Evolutionary conservation across 345 rosid species (phyloP).

Genomic region (Alliaria petiolata): DNA sequence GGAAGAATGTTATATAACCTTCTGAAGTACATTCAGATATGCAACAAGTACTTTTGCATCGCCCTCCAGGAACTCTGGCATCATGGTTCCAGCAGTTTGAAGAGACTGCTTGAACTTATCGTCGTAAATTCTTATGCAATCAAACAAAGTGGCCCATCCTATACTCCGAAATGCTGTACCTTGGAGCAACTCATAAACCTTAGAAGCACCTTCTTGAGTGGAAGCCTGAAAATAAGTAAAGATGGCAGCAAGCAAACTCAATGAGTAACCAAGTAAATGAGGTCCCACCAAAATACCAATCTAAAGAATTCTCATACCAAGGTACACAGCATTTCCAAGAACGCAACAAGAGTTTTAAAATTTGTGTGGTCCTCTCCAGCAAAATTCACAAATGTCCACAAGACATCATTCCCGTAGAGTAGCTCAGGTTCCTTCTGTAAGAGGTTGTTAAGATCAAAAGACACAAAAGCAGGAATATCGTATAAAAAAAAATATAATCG

Average conservation of each 20-base stretch:
- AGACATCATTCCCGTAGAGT: conserved; percentile 83
- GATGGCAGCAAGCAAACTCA: conserved; percentile 13
- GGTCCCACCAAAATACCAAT: background rate
- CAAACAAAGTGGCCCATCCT: conserved; percentile 94
- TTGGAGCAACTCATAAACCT: conserved; percentile 83
- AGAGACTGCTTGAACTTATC: conserved; percentile 90
- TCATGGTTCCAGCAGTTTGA: conserved; percentile 79
- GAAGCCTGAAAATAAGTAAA: conserved; percentile 61
- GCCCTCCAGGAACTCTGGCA: conserved; percentile 91
- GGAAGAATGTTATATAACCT: conserved; percentile 47
- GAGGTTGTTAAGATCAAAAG: conserved; percentile 12
- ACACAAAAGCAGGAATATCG: background rate
- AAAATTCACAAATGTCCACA: conserved; percentile 97
- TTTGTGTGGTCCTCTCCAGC: conserved; percentile 99
- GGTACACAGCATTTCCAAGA: conserved; percentile 89
- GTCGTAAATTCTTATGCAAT: conserved; percentile 77
- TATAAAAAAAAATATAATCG: background rate
- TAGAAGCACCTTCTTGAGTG: conserved; percentile 89
- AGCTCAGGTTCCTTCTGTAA: conserved; percentile 90
- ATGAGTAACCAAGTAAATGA: conserved; percentile 2
- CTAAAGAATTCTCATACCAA: conserved; percentile 56
- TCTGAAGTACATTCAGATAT: conserved; percentile 87
- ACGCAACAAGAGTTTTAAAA: conserved; percentile 90
- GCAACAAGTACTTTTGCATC: conserved; percentile 98
- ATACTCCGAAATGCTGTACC: conserved; percentile 83